phyloP scores from a whole-genome alignment of 805 yeast species.

The Saturnispora halmiae region DNA sequence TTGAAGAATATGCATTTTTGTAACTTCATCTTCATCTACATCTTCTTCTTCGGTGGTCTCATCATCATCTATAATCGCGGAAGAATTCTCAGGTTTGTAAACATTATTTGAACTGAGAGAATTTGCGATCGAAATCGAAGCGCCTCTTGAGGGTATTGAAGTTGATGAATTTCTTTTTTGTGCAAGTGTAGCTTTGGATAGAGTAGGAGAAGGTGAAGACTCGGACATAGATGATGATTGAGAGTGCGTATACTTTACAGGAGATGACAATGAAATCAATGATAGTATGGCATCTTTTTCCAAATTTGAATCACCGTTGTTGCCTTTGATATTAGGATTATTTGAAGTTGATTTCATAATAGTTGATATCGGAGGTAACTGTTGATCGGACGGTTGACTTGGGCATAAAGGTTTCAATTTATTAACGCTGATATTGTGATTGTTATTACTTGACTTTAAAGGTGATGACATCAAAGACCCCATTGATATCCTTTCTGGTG shows the following conservation, averaged over 20 bases:
- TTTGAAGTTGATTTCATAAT: neutral
- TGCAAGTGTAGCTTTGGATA: conserved; percentile 6
- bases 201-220: conserved; percentile 12
- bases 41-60: conserved; percentile 16
- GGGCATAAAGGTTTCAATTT: too few relatives aligned
- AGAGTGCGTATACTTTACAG: conserved; percentile 24
- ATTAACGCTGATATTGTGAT: too few relatives aligned
- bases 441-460: neutral
- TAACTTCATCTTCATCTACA: conserved; percentile 20
- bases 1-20: neutral
- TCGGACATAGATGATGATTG: conserved; percentile 9
- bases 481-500: conserved; percentile 8
- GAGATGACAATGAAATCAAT: conserved; percentile 47
- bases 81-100: conserved; percentile 1
- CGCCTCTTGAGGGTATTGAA: too few relatives aligned
- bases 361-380: conserved; percentile 1
- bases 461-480: conserved; percentile 9
- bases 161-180: too few relatives aligned
- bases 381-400: conserved; percentile 10
- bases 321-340: conserved; percentile 8
- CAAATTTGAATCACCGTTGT: conserved; percentile 22
- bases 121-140: too few relatives aligned
- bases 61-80: conserved; percentile 8
- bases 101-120: too few relatives aligned
- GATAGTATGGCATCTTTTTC: conserved; percentile 52